Evolutionary conservation across 2,329 filamentous ascomycete species (phyloP).

Genomic region (Fusarium sp.): DNA sequence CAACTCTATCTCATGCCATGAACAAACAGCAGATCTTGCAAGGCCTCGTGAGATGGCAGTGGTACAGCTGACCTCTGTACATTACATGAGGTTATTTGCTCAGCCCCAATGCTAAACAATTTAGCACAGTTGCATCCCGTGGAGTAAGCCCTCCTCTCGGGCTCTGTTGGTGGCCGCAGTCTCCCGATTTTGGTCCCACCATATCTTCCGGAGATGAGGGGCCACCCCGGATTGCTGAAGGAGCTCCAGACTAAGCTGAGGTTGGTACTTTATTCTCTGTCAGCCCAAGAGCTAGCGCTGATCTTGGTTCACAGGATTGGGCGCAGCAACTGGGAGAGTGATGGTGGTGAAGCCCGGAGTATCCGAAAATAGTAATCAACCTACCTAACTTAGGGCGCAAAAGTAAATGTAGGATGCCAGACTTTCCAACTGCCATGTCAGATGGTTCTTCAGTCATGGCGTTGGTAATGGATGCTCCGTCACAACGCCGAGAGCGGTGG

Average conservation of each 20-base stretch:
- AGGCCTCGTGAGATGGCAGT: conserved; percentile 4
- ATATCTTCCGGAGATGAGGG: conserved; percentile 3
- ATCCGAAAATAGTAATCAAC: conserved; percentile 26
- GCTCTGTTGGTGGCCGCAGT: background rate
- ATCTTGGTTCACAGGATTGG: conserved; percentile 2
- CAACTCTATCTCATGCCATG: background rate
- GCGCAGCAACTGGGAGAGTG: conserved; percentile 18
- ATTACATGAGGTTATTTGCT: background rate
- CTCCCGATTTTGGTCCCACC: conserved; percentile 3
- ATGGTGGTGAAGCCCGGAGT: background rate
- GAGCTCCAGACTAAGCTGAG: background rate
- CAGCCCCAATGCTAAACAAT: conserved; percentile 16
- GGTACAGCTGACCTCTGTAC: conserved; percentile 24
- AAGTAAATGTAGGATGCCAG: background rate
- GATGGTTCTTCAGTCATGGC: background rate
- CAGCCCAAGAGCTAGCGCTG: conserved; percentile 13
- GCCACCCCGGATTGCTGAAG: conserved; percentile 7
- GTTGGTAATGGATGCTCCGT: conserved; percentile 2
- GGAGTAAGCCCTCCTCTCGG: conserved; percentile 12
- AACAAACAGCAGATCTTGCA: conserved; percentile 1
- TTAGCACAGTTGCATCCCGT: conserved; percentile 1
- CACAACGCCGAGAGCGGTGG: background rate
- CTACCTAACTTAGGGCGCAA: background rate
- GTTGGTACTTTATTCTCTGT: background rate
- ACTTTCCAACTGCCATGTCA: background rate